Evolutionary conservation across 108 stramenopile genomes (phyloP).

Genomic region (Cyclotella distinguenda): DNA sequence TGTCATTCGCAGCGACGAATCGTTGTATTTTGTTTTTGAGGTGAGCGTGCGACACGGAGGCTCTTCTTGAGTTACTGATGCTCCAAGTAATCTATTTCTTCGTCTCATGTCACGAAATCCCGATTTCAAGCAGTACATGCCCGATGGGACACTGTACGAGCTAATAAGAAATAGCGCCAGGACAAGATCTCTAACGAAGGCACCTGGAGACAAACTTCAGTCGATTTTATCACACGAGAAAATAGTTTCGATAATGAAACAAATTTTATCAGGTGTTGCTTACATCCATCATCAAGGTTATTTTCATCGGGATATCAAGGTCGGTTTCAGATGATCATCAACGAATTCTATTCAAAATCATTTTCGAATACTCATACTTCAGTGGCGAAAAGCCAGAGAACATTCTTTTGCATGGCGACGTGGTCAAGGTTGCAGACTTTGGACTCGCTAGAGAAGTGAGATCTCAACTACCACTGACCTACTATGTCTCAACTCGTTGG

Average conservation of each 20-base stretch:
- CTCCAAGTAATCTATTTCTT: neutral
- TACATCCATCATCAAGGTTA: slow-evolving; percentile 89
- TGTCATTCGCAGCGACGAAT: slow-evolving; percentile 47
- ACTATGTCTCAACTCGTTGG: slow-evolving; percentile 96
- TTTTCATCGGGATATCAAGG: slow-evolving; percentile 94
- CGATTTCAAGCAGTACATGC: slow-evolving; percentile 61
- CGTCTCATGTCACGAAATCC: neutral
- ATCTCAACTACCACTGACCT: slow-evolving; percentile 66
- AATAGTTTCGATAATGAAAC: slow-evolving; percentile 81
- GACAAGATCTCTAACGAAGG: slow-evolving; percentile 5
- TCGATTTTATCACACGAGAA: slow-evolving; percentile 8
- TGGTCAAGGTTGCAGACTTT: slow-evolving; percentile 93
- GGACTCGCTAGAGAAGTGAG: slow-evolving; percentile 80
- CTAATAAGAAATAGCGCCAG: slow-evolving; percentile 52
- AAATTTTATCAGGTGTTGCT: slow-evolving; percentile 85
- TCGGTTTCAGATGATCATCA: neutral
- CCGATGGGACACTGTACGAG: slow-evolving; percentile 90
- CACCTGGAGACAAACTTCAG: slow-evolving; percentile 11
- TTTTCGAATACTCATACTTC: too few species aligned
- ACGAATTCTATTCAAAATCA: neutral
- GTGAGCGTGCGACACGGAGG: neutral
- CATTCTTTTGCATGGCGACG: slow-evolving; percentile 74
- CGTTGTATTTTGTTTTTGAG: slow-evolving; percentile 94
- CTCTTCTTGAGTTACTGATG: neutral
- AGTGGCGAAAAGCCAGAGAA: slow-evolving; percentile 91